A percentile compares a stretch with the other conserved stretches of the same genome.
Evolutionary conservation across 2,329 filamentous ascomycete species (phyloP).

Genomic region (Neocucurbitaria cava): DNA sequence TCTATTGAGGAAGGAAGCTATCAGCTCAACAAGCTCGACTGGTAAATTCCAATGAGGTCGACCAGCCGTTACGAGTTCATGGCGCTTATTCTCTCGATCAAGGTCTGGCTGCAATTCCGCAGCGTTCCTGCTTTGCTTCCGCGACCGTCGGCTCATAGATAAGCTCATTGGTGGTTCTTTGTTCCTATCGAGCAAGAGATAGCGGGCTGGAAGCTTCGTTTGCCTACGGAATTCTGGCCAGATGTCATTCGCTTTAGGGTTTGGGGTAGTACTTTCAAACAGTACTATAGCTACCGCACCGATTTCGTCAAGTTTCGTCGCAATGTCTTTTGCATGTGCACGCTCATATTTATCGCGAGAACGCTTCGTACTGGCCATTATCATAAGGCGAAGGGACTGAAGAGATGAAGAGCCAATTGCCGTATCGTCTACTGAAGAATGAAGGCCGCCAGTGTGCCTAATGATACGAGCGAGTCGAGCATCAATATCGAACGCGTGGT

Average conservation of each 20-base stretch:
- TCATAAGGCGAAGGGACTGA: neutral
- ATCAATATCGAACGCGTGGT: neutral
- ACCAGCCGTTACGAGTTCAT: slow-evolving; percentile 1
- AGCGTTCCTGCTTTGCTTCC: neutral
- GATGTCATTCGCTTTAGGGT: slow-evolving; percentile 42
- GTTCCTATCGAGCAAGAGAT: slow-evolving; percentile 24
- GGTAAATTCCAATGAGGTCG: slow-evolving; percentile 59
- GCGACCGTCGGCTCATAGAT: slow-evolving; percentile 2
- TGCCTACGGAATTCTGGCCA: slow-evolving; percentile 44
- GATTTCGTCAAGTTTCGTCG: slow-evolving; percentile 17
- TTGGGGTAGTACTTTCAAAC: slow-evolving; percentile 23
- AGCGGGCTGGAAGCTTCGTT: slow-evolving; percentile 34
- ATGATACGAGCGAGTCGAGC: neutral
- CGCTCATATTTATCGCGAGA: slow-evolving; percentile 24
- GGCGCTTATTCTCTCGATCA: neutral
- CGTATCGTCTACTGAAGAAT: neutral
- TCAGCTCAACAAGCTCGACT: slow-evolving; percentile 67
- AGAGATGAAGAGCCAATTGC: neutral
- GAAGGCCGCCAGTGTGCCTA: neutral
- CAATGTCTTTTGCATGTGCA: slow-evolving; percentile 17
- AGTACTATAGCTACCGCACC: slow-evolving; percentile 34
- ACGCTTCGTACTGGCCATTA: slow-evolving; percentile 22
- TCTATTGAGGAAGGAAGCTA: slow-evolving; percentile 63
- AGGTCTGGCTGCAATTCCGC: neutral
- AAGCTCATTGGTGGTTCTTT: neutral